These are phyloP conservation scores for Rosa hybrid DNA, from an alignment of 331 rosid species.

Conservation along the genomic window DNA sequence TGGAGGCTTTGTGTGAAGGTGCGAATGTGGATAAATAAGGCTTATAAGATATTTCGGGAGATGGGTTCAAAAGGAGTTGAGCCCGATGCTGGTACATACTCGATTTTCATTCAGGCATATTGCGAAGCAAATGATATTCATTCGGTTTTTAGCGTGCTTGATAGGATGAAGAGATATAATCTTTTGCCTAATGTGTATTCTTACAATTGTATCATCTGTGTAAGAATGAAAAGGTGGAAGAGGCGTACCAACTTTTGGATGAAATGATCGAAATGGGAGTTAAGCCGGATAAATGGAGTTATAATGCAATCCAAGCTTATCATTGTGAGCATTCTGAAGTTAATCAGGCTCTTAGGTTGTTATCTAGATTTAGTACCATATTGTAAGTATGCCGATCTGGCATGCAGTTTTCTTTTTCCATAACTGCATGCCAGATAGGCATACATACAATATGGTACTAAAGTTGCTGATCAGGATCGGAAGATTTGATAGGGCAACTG, in stretches of 20 bases:
- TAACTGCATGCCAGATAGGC: slow-evolving; percentile 62
- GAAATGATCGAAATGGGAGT: slow-evolving; percentile 74
- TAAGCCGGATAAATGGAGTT: slow-evolving; percentile 77
- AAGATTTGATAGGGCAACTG: slow-evolving; percentile 70
- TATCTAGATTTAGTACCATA: slow-evolving; percentile 70
- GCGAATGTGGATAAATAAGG: slow-evolving; percentile 66
- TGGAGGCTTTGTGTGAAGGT: slow-evolving; percentile 74
- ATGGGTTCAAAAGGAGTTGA: slow-evolving; percentile 52
- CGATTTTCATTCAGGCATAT: slow-evolving; percentile 69
- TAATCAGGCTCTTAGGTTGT: slow-evolving; percentile 61
- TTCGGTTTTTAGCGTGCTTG: slow-evolving; percentile 67
- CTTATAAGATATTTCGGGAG: slow-evolving; percentile 47
- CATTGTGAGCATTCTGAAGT: slow-evolving; percentile 87
- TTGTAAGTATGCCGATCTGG: slow-evolving; percentile 75
- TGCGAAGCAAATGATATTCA: slow-evolving; percentile 65
- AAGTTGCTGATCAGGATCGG: slow-evolving; percentile 74
- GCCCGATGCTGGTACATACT: slow-evolving; percentile 70
- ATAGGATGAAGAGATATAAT: slow-evolving; percentile 57
- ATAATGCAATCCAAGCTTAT: slow-evolving; percentile 76
- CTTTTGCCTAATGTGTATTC: slow-evolving; percentile 70
- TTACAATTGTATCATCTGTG: slow-evolving; percentile 77
- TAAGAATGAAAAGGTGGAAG: slow-evolving; percentile 71
- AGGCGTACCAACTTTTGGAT: slow-evolving; percentile 80
- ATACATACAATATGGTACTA: slow-evolving; percentile 77
- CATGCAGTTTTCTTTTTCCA: slow-evolving; percentile 61